Conservation (phyloP, 2,329 filamentous ascomycete species). For the Cladophialophora psammophila region DNA sequence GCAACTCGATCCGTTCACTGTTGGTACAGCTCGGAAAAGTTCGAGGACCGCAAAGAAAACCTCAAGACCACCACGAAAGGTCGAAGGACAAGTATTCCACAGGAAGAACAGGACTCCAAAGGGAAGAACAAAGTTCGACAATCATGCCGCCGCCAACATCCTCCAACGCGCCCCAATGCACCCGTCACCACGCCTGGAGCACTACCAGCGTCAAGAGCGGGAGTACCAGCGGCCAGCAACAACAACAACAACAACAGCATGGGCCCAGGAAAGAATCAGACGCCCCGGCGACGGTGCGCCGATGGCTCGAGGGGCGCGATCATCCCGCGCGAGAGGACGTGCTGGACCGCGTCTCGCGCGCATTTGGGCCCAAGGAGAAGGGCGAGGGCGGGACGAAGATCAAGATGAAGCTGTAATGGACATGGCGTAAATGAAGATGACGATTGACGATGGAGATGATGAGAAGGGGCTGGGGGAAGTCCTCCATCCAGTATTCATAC, state of each 20-base stretch:
- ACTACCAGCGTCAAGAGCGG: conserved; percentile 27
- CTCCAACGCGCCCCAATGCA: background rate
- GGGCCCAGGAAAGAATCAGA: background rate
- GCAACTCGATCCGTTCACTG: background rate
- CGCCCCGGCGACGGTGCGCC: background rate
- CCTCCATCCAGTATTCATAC: too few relatives aligned
- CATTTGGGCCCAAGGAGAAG: background rate
- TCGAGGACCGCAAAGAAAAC: background rate
- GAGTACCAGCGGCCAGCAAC: conserved; percentile 11
- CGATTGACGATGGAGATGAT: background rate
- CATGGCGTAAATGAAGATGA: background rate
- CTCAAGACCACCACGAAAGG: background rate
- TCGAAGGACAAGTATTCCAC: background rate
- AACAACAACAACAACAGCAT: background rate
- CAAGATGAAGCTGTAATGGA: background rate
- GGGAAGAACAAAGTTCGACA: background rate
- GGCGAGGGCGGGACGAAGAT: background rate
- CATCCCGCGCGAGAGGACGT: background rate
- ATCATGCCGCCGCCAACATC: background rate
- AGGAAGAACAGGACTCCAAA: background rate
- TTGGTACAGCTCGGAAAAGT: background rate
- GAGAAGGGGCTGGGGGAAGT: too few relatives aligned
- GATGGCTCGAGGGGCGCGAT: background rate
- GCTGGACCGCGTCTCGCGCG: background rate
- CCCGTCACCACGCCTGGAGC: conserved; percentile 19